phyloP scores from a whole-genome alignment of 2,329 filamentous ascomycete species.

The Cercospora canescens region DNA sequence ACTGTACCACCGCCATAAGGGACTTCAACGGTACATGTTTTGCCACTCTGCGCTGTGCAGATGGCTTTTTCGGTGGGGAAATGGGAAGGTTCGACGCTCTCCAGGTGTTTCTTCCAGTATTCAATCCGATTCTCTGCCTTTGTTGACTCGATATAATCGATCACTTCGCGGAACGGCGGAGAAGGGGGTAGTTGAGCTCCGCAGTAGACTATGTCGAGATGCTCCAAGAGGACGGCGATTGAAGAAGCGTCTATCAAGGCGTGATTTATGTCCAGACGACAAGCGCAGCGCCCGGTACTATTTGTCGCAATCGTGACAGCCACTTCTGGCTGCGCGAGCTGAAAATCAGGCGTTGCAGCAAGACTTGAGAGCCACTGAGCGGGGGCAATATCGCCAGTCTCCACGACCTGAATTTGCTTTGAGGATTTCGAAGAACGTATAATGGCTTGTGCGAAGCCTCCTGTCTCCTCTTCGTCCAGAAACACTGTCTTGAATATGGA shows the following conservation, averaged over 20 bases:
- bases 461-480: conserved; percentile 30
- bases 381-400: conserved; percentile 33
- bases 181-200: background rate
- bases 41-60: conserved; percentile 20
- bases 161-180: background rate
- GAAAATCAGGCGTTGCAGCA: conserved; percentile 26
- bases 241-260: conserved; percentile 5
- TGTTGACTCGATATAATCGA: background rate
- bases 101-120: conserved; percentile 38
- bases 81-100: conserved; percentile 33
- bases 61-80: conserved; percentile 35
- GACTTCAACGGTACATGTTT: conserved; percentile 30
- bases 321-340: conserved; percentile 1
- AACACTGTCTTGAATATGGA: conserved; percentile 6
- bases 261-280: background rate
- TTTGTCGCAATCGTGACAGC: background rate
- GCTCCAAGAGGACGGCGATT: background rate
- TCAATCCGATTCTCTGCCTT: background rate
- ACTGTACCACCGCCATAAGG: conserved; percentile 16
- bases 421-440: background rate
- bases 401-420: background rate
- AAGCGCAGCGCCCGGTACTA: background rate
- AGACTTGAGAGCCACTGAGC: conserved; percentile 36
- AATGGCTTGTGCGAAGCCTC: conserved; percentile 34
- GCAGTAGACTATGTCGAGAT: background rate